Evolutionary conservation across 192 early-diverging fungal species (phyloP), one percentile per base, ranked within the genome.

Genomic region (Umbelopsis sp.): DNA sequence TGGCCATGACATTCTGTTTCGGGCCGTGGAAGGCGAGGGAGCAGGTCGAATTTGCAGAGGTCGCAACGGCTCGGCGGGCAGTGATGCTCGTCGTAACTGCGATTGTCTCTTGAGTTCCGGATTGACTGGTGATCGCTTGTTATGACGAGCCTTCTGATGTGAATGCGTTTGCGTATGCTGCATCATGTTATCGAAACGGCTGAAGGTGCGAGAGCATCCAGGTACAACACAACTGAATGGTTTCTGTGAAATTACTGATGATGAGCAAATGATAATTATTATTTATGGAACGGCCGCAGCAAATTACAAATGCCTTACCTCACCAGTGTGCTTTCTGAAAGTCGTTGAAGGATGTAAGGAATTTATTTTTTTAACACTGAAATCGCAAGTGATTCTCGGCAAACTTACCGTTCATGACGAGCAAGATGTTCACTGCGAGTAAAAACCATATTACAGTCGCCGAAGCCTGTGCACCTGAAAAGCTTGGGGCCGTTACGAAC

Each of bases 101-200:
- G 55, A 61, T 37, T 27, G 23, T 18, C 55, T 25, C 55, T 61
- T 61, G 8, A 61, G 33, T 61, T 61, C 55, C 33, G 25, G 23
- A 33, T 61, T 61, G 12, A 61, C 30, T 2, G 25, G 30, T 61
- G 55, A 30, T 16, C 55, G 55, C 3, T 61, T 61, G 15, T 35
- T 61, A 16, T 22, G 21, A 15, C 55, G 21, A n/a, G 13, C 33
- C 25, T 61, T 61, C 20, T 76, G 74, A 58, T 82, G 74, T 61
- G 74, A 76, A 72, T 92, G 91, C 48, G 88, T 92, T 47, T 90
- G 89, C 11, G 88, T 89, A 65, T 92, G 91, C 76, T 92, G 91
- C 77, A 90, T 87, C 91, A 92, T 92, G 68, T 92, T 92, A 72
- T 92, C 91, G 58, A 91, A 91, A 8, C 91, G 88, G 77, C 89